Percentiles rank a stretch among this genome's conserved stretches.
Evolutionary conservation across 805 yeast genomes (phyloP).

Genomic region (Candida stauntonica): DNA sequence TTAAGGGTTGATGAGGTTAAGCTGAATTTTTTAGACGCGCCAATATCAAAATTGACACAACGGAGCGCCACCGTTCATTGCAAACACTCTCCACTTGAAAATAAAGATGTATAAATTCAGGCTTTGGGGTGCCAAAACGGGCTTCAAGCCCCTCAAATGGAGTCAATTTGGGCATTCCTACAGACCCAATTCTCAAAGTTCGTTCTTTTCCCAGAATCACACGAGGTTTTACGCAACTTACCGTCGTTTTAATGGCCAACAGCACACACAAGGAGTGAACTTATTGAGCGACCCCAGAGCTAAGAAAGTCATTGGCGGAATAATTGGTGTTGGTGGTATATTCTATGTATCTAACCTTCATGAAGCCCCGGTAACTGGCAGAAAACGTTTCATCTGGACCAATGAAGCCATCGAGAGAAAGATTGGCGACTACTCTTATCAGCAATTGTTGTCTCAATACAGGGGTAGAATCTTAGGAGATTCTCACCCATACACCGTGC

Average conservation of each 20-base stretch:
- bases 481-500: constrained; percentile 51
- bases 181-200: constrained; percentile 7
- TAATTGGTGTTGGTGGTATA: constrained; percentile 32
- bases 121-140: neutral
- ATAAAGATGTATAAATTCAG: constrained; percentile 3
- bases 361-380: constrained; percentile 75
- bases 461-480: constrained; percentile 52
- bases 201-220: constrained; percentile 9
- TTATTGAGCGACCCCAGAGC: constrained; percentile 25
- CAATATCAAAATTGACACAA: neutral
- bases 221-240: constrained; percentile 33
- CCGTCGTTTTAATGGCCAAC: constrained; percentile 32
- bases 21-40: neutral
- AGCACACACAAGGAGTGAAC: constrained; percentile 12
- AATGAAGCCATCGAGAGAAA: constrained; percentile 58
- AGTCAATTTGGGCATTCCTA: constrained; percentile 7
- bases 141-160: neutral
- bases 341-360: constrained; percentile 55
- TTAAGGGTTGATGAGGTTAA: too few species aligned
- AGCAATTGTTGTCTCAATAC: constrained; percentile 53
- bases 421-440: constrained; percentile 63
- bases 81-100: too few species aligned
- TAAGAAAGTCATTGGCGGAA: constrained; percentile 30
- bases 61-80: too few species aligned
- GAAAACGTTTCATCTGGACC: constrained; percentile 68